These are phyloP conservation scores for Fusarium azukiicola DNA, from an alignment of 2,329 filamentous ascomycete genomes.

Conservation along the genomic window DNA sequence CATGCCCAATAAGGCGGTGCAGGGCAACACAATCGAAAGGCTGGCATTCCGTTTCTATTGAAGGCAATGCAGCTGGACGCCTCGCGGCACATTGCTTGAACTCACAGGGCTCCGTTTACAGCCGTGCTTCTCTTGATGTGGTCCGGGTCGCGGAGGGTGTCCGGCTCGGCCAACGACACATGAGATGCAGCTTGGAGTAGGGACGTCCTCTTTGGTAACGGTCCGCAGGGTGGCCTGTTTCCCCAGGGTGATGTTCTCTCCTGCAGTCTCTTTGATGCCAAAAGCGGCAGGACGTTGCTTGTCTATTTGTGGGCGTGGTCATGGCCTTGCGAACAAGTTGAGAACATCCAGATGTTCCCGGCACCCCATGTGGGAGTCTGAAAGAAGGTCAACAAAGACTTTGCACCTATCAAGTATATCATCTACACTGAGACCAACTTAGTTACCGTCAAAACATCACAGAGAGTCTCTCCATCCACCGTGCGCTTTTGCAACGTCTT, in stretches of 20 bases:
- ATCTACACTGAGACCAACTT: slow-evolving; percentile 45
- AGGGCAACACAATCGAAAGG: slow-evolving; percentile 46
- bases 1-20: slow-evolving; percentile 47
- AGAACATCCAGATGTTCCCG: slow-evolving; percentile 43
- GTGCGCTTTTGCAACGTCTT: slow-evolving; percentile 34
- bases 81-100: slow-evolving; percentile 47
- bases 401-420: slow-evolving; percentile 32
- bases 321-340: slow-evolving; percentile 45
- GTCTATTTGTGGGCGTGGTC: slow-evolving; percentile 54
- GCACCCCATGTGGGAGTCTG: slow-evolving; percentile 45
- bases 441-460: slow-evolving; percentile 49
- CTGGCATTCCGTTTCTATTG: slow-evolving; percentile 48
- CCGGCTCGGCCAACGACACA: slow-evolving; percentile 51
- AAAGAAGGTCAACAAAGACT: slow-evolving; percentile 53
- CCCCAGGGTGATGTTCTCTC: slow-evolving; percentile 38
- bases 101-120: slow-evolving; percentile 37
- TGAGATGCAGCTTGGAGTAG: slow-evolving; percentile 52
- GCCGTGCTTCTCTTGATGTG: slow-evolving; percentile 46
- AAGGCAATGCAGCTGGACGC: slow-evolving; percentile 48
- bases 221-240: slow-evolving; percentile 50
- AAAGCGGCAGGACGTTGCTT: slow-evolving; percentile 50
- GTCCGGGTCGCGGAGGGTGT: slow-evolving; percentile 41
- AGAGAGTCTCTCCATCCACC: slow-evolving; percentile 32
- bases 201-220: slow-evolving; percentile 45
- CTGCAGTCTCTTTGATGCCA: slow-evolving; percentile 45